A percentile compares a stretch with the other conserved stretches of the same genome.
phyloP scores from a whole-genome alignment of 2,329 filamentous ascomycete species.

The Aspergillus hortae region DNA sequence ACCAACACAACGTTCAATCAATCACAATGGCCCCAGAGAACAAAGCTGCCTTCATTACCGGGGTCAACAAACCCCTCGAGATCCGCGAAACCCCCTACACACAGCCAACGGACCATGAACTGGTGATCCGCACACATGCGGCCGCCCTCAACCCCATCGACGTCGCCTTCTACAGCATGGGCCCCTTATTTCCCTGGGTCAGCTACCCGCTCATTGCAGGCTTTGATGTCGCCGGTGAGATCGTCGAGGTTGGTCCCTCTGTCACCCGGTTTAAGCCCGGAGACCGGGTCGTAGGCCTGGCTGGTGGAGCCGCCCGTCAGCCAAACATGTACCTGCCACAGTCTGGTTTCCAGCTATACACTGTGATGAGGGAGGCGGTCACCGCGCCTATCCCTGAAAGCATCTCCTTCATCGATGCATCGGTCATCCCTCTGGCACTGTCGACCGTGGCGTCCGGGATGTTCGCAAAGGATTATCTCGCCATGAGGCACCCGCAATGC shows the following conservation, averaged over 20 bases:
- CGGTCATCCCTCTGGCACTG: constrained; percentile 30
- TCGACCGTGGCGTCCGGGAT: constrained; percentile 28
- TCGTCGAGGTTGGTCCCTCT: constrained; percentile 6
- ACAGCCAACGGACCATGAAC: constrained; percentile 10
- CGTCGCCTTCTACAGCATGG: constrained; percentile 27
- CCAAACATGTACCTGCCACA: constrained; percentile 11
- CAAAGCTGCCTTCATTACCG: neutral
- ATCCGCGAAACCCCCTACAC: neutral
- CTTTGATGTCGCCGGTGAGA: constrained; percentile 16
- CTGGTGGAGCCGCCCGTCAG: constrained; percentile 9
- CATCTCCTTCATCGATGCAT: constrained; percentile 27
- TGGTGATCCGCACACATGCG: constrained; percentile 22
- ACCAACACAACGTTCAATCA: neutral
- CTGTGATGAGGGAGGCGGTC: constrained; percentile 19
- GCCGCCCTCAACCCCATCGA: constrained; percentile 29
- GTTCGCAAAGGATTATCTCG: constrained; percentile 24
- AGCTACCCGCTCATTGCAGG: constrained; percentile 15
- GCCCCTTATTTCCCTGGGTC: constrained; percentile 1
- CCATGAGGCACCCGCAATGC: constrained; percentile 13
- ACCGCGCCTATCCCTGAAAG: constrained; percentile 22
- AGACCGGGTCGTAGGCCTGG: constrained; percentile 29
- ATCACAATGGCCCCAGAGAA: neutral
- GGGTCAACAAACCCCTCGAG: neutral
- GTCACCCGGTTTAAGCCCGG: constrained; percentile 14
- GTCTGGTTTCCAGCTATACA: constrained; percentile 28